phyloP scores from a whole-genome alignment of 768 basidiomycete genomes.

The Amanita brunnescens region DNA sequence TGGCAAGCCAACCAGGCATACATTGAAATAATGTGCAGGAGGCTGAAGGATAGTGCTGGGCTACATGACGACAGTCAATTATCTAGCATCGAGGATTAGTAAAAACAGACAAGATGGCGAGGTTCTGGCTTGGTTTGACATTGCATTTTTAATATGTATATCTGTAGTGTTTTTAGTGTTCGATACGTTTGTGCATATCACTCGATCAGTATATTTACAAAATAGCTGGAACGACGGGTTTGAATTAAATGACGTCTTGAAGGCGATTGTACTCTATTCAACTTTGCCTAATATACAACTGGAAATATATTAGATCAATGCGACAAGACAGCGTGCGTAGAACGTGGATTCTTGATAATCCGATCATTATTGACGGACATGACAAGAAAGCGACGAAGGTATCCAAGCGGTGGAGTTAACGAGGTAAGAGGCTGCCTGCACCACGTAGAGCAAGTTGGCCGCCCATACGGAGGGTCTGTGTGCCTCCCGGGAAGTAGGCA shows the following conservation, averaged over 20 bases:
- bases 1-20: conserved; percentile 63
- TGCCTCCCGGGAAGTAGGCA: conserved; percentile 93
- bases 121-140: neutral
- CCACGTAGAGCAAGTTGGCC: conserved; percentile 76
- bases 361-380: neutral
- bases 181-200: neutral
- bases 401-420: conserved; percentile 32
- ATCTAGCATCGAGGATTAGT: neutral
- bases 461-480: conserved; percentile 72
- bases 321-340: too few relatives aligned
- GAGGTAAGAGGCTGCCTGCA: conserved; percentile 73
- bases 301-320: neutral
- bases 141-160: neutral
- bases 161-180: neutral
- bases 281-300: conserved; percentile 3
- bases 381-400: neutral
- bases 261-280: neutral
- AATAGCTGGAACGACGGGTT: neutral
- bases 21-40: conserved; percentile 66
- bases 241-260: too few relatives aligned
- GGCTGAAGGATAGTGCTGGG: conserved; percentile 58
- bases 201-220: too few relatives aligned
- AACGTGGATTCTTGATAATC: neutral
- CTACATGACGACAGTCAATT: conserved; percentile 31
- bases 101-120: neutral